Evolutionary conservation across 208 protist genomes (phyloP).

Genomic region (Balamuthia mandrillaris): DNA sequence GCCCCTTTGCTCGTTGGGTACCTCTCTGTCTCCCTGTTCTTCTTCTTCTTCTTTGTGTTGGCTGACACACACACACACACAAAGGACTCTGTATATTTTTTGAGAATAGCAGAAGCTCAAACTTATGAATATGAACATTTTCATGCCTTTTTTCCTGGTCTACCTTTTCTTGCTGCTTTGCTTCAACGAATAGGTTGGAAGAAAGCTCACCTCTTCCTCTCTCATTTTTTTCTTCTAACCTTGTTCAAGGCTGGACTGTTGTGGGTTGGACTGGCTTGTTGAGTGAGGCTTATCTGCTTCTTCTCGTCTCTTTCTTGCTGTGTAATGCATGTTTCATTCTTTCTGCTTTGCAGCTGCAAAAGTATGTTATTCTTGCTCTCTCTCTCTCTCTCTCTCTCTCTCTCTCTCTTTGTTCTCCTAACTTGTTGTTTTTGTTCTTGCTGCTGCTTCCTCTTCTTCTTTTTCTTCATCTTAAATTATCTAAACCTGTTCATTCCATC

Average conservation of each 20-base stretch:
- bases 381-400: neutral
- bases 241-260: no score
- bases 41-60: no score
- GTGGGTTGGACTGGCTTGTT: neutral
- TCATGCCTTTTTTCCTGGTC: conserved; percentile 8
- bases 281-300: neutral
- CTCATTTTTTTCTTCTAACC: no score
- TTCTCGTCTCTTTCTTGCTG: neutral
- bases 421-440: no score
- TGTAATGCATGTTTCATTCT: neutral
- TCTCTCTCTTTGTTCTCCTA: neutral
- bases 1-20: neutral
- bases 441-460: neutral
- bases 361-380: neutral
- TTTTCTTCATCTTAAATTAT: neutral
- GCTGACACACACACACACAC: no score
- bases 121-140: conserved; percentile 17
- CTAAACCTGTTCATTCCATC: neutral
- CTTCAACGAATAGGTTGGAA: neutral
- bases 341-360: neutral
- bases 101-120: neutral
- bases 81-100: conserved; percentile 2
- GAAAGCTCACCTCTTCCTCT: neutral
- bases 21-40: no score
- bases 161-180: neutral